phyloP scores from a whole-genome alignment of 306 rosid species.

The Cicer yamashitae region DNA sequence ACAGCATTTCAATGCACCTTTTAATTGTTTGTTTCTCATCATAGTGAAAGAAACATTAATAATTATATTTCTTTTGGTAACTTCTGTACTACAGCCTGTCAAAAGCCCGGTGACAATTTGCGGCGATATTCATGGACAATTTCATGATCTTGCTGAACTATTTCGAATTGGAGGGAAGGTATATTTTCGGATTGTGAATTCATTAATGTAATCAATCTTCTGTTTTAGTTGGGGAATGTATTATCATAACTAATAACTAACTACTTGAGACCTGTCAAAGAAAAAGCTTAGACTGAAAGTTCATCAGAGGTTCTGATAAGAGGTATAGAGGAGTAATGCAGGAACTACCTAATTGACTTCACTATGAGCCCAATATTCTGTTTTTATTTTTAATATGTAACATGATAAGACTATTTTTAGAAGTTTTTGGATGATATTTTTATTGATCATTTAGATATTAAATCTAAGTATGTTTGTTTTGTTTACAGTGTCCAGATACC shows the following conservation, averaged over 20 bases:
- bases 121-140: constrained; percentile 99
- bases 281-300: constrained; percentile 51
- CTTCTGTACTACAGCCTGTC: constrained; percentile 80
- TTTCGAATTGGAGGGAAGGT: constrained; percentile 99
- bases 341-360: constrained; percentile 44
- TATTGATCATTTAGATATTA: constrained; percentile 32
- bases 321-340: constrained; percentile 48
- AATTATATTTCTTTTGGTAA: constrained; percentile 20
- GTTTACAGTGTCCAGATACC: constrained; percentile 94
- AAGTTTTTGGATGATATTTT: constrained; percentile 30
- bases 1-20: constrained; percentile 3
- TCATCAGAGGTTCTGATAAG: constrained; percentile 11
- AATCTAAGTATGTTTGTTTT: constrained; percentile 34
- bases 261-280: constrained; percentile 54
- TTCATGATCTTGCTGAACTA: constrained; percentile 98
- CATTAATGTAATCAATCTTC: constrained; percentile 46
- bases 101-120: constrained; percentile 99
- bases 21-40: constrained; percentile 21
- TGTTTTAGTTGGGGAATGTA: constrained; percentile 55
- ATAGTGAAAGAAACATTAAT: constrained; percentile 39
- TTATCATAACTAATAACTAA: constrained; percentile 39
- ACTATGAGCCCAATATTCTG: constrained; percentile 38
- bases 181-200: constrained; percentile 52
- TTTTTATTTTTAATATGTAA: constrained; percentile 37
- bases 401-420: constrained; percentile 25